These are phyloP conservation scores for Blastomyces emzantsi DNA, from an alignment of 2,329 filamentous ascomycete genomes.

Conservation along the genomic window DNA sequence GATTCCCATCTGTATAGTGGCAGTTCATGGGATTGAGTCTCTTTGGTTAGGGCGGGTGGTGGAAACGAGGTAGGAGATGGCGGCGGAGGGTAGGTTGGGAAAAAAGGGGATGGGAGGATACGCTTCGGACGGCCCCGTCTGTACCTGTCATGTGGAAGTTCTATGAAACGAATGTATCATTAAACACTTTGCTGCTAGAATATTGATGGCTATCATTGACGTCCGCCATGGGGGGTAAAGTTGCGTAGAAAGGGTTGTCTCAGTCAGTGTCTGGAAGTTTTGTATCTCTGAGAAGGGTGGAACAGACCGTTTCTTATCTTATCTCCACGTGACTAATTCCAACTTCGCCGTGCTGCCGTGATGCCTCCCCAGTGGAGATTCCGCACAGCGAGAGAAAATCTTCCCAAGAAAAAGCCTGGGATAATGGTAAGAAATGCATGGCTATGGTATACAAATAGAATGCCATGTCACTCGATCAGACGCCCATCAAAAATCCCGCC, in stretches of 20 bases:
- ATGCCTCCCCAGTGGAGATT: no score
- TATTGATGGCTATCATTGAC: background rate
- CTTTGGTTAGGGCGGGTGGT: background rate
- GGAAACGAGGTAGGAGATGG: background rate
- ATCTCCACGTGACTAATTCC: slow-evolving; percentile 6
- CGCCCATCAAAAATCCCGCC: no score
- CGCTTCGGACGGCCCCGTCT: background rate
- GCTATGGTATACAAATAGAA: no score
- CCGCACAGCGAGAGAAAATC: background rate
- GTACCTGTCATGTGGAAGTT: background rate
- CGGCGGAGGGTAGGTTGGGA: no score
- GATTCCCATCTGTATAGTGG: slow-evolving; percentile 49
- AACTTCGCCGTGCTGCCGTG: no score
- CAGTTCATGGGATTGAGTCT: background rate
- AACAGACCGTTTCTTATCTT: background rate
- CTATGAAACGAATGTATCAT: background rate
- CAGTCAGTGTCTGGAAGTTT: background rate
- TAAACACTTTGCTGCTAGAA: background rate
- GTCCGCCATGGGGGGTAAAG: background rate
- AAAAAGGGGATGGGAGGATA: background rate
- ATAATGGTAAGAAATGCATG: no score
- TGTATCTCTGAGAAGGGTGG: no score
- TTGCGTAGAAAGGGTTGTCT: background rate
- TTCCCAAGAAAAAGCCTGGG: no score
- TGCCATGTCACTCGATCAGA: no score